phyloP scores from a whole-genome alignment of 495 filamentous ascomycete genomes.

The Penicillium herquei region DNA sequence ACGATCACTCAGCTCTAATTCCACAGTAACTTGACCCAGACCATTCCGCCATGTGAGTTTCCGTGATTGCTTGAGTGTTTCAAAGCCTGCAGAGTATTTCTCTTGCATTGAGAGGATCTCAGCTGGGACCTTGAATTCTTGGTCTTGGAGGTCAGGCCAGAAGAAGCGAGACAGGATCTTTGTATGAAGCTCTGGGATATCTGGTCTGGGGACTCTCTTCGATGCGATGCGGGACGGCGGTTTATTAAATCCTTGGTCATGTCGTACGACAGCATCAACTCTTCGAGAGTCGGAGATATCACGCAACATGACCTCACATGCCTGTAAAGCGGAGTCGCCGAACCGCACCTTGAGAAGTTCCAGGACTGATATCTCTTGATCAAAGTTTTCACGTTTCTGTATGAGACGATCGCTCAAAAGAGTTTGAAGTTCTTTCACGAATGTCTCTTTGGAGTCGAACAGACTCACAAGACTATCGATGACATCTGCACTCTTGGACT shows the following conservation, averaged over 20 bases:
- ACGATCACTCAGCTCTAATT: constrained; percentile 81
- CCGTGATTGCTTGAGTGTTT: constrained; percentile 71
- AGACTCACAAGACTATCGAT: constrained; percentile 85
- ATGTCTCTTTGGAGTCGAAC: constrained; percentile 81
- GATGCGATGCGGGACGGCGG: constrained; percentile 1
- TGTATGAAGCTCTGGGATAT: constrained; percentile 58
- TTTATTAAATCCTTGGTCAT: constrained; percentile 38
- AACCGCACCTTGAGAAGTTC: constrained; percentile 87
- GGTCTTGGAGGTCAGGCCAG: constrained; percentile 83
- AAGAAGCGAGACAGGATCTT: constrained; percentile 91
- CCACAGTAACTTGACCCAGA: constrained; percentile 75
- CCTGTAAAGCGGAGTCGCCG: constrained; percentile 79
- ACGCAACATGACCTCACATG: constrained; percentile 93
- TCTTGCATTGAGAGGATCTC: constrained; percentile 62
- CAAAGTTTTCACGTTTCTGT: constrained; percentile 63
- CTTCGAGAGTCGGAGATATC: constrained; percentile 86
- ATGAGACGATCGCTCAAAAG: constrained; percentile 82
- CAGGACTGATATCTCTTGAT: constrained; percentile 77
- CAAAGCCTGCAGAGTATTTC: constrained; percentile 74
- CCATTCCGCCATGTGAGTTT: constrained; percentile 87
- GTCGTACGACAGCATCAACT: constrained; percentile 63
- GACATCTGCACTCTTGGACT: constrained; percentile 86
- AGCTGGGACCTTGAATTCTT: constrained; percentile 69
- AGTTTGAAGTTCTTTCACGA: constrained; percentile 88
- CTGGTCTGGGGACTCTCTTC: constrained; percentile 2